Base-by-base conservation (phyloP, 2,329 filamentous ascomycete species). In the Neopestalotiopsis rosae region DNA sequence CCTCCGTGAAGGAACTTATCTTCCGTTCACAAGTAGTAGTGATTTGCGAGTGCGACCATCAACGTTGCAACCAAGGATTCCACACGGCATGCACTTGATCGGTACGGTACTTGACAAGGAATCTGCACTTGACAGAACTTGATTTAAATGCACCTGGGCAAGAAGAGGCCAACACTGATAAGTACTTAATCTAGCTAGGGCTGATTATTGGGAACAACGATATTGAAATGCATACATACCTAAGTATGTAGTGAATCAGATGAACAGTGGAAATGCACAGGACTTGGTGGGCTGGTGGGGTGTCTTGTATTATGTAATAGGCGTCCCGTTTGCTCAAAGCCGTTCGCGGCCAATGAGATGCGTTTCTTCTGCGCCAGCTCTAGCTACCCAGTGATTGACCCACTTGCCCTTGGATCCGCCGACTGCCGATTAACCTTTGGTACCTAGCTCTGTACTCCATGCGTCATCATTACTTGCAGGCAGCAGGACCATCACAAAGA, bases 401-500 rank as follows among this genome's bases (percentile, higher is more conserved):
- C 34, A 38, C 34, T 56, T 56, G 49, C 12, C 49, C 20, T 24
- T 56, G 20, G 24, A 38, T 38, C 34, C 20, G 49, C 17, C 49
- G 49, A 9, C 17, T 56, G 49, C 34, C 34, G 34, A 38, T 28
- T 28, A 28, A 28, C 24, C 24, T 28, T 28, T 28, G 24, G 24
- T 28, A 59, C 13, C 57, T 12, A 24, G 17, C 13, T 34, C n/a
- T 12, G n/a, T 38, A 62, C 34, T 62, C 61, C 61, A 38, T 62
- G 61, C 61, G 61, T 62, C 61, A 62, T 62, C 30, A 13, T 12
- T 5, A 30, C 30, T 42, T 40, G 61, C n/a, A 62, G 61, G 34
- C 61, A 62, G 61, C 61, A 61, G n/a, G 34, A 24, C 34, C 30
- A 38, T 40, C 45, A 38, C 61, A 62, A 62, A 62, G n/a, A 40